Conservation (phyloP, 176 grass and related monocot genomes). For the Oropetium thomaeum region DNA sequence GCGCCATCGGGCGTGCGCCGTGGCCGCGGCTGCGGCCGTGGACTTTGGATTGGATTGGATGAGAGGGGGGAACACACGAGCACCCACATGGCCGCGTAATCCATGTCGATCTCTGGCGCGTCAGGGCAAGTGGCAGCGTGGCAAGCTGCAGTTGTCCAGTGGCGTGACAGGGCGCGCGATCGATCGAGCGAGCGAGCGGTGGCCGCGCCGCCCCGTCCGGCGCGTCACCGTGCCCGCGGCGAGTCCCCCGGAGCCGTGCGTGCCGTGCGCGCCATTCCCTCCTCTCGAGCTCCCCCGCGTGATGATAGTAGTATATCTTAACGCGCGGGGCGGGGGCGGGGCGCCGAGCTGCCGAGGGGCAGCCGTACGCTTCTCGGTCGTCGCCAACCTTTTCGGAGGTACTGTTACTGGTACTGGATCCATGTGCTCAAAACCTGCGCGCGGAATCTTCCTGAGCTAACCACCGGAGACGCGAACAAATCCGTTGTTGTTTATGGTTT, state of each 20-base stretch:
- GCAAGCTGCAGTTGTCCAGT: too few species aligned
- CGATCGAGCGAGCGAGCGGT: too few species aligned
- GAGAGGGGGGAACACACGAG: too few species aligned
- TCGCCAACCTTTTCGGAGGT: not conserved
- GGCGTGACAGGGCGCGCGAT: too few species aligned
- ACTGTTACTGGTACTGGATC: not conserved
- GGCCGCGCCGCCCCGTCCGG: too few species aligned
- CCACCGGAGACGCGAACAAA: not conserved
- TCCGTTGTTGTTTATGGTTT: not conserved
- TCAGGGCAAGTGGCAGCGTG: too few species aligned
- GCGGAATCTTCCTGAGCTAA: not conserved
- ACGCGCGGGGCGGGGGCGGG: too few species aligned
- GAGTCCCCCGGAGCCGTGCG: not conserved
- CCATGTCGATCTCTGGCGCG: too few species aligned
- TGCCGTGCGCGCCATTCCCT: not conserved
- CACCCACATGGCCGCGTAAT: too few species aligned
- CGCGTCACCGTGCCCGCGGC: not conserved
- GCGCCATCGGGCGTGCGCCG: too few species aligned
- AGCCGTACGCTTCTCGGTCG: not conserved
- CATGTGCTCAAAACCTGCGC: not conserved
- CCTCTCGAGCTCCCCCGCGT: not conserved
- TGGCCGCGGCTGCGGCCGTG: constrained; percentile 11
- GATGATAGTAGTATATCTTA: too few species aligned
- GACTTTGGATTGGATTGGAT: not conserved
- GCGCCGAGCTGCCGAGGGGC: too few species aligned